Conservation (phyloP, 108 stramenopile genomes). For the Discostella stelligeroides region DNA sequence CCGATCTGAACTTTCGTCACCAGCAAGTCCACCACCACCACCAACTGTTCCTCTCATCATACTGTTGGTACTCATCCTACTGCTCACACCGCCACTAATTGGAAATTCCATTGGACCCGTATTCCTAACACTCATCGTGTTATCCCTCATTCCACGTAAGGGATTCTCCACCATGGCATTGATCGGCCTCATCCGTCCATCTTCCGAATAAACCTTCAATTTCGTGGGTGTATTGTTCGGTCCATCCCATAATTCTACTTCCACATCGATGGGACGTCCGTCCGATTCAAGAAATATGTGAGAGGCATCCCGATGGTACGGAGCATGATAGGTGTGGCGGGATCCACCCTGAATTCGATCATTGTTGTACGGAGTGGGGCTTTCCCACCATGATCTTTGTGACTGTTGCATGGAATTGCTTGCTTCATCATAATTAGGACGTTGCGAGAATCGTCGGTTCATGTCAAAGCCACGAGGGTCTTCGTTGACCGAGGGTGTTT, state of each 20-base stretch:
- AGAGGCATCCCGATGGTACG: conserved; percentile 24
- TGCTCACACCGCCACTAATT: conserved; percentile 34
- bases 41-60: background rate
- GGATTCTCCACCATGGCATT: conserved; percentile 46
- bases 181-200: conserved; percentile 46
- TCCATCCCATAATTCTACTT: conserved; percentile 56
- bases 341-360: conserved; percentile 44
- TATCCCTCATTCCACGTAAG: conserved; percentile 10
- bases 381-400: conserved; percentile 41
- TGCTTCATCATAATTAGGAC: conserved; percentile 4
- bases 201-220: conserved; percentile 53
- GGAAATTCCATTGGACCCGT: conserved; percentile 53
- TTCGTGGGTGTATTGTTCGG: conserved; percentile 54
- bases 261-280: conserved; percentile 45
- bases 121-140: conserved; percentile 48
- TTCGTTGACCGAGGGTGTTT: conserved; percentile 36
- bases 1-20: conserved; percentile 10
- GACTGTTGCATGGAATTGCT: conserved; percentile 1
- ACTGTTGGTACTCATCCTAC: conserved; percentile 1
- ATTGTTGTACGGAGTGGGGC: conserved; percentile 3
- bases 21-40: conserved; percentile 15
- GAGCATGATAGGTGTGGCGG: conserved; percentile 25
- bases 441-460: conserved; percentile 38
- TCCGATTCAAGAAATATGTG: conserved; percentile 50
- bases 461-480: conserved; percentile 40